These are phyloP conservation scores for Lasiodiplodia theobromae DNA, from an alignment of 2,329 filamentous ascomycete genomes.

Conservation along the genomic window DNA sequence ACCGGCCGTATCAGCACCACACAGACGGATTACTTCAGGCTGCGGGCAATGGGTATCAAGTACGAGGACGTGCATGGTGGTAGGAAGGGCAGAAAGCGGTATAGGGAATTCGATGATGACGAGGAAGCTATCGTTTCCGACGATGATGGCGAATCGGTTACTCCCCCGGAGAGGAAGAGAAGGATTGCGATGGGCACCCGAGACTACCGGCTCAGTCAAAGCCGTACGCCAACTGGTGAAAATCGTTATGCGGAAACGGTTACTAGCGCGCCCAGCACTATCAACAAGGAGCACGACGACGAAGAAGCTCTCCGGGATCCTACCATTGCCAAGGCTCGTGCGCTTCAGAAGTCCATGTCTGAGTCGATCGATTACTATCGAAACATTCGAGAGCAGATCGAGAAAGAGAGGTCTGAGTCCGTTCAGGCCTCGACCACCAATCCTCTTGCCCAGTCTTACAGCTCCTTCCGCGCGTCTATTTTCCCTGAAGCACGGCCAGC, in stretches of 20 bases:
- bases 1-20: conserved; percentile 51
- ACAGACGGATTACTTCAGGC: conserved; percentile 58
- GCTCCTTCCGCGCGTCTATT: conserved; percentile 18
- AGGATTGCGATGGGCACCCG: conserved; percentile 3
- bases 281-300: conserved; percentile 31
- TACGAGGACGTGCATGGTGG: conserved; percentile 34
- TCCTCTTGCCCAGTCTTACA: conserved; percentile 27
- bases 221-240: conserved; percentile 24
- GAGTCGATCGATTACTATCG: conserved; percentile 30
- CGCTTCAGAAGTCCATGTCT: conserved; percentile 39
- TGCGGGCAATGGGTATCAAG: conserved; percentile 58
- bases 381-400: conserved; percentile 15
- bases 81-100: conserved; percentile 40
- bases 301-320: conserved; percentile 41
- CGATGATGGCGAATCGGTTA: neutral
- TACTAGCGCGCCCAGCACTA: conserved; percentile 30
- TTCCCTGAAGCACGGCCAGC: conserved; percentile 3
- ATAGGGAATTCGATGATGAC: conserved; percentile 29
- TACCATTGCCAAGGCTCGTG: conserved; percentile 43
- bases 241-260: conserved; percentile 17
- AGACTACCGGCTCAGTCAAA: conserved; percentile 21
- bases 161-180: conserved; percentile 24
- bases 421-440: conserved; percentile 1
- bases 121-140: conserved; percentile 28
- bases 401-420: neutral